Percentiles rank a stretch among this genome's conserved stretches.
These are phyloP conservation scores for Yamagishiella unicocca DNA, from an alignment of 139 green algal genomes.

Conservation along the genomic window DNA sequence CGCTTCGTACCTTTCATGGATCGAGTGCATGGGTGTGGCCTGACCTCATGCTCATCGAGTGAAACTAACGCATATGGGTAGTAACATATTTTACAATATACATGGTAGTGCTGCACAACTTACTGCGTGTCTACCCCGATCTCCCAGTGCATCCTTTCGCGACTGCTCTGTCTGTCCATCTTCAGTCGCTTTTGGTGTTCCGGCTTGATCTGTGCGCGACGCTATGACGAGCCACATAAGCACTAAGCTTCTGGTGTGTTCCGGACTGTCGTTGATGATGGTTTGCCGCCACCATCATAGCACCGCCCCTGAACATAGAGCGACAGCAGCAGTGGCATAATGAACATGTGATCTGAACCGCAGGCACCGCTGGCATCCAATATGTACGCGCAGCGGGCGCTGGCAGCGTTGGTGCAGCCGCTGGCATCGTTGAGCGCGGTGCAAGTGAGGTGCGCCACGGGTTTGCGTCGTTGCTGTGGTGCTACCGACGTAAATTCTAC, in stretches of 20 bases:
- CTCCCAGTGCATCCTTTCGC: too few relatives aligned
- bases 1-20: too few relatives aligned
- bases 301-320: not conserved
- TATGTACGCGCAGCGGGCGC: not conserved
- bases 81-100: too few relatives aligned
- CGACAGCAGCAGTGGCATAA: not conserved
- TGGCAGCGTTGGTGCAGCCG: slow-evolving; percentile 13
- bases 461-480: not conserved
- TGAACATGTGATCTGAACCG: not conserved
- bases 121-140: too few relatives aligned
- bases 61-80: too few relatives aligned
- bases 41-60: not conserved
- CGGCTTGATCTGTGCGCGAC: not conserved
- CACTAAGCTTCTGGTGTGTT: slow-evolving; percentile 4
- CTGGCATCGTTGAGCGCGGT: not conserved
- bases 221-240: not conserved
- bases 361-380: slow-evolving; percentile 11
- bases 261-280: slow-evolving; percentile 8
- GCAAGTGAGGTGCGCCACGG: not conserved
- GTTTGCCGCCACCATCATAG: slow-evolving; percentile 5
- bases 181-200: too few relatives aligned
- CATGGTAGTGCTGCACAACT: too few relatives aligned
- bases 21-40: too few relatives aligned
- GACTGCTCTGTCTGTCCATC: too few relatives aligned
- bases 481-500: too few relatives aligned